Base-by-base conservation (phyloP, 805 yeast genomes). In the Saccharomycopsis fodiens region DNA sequence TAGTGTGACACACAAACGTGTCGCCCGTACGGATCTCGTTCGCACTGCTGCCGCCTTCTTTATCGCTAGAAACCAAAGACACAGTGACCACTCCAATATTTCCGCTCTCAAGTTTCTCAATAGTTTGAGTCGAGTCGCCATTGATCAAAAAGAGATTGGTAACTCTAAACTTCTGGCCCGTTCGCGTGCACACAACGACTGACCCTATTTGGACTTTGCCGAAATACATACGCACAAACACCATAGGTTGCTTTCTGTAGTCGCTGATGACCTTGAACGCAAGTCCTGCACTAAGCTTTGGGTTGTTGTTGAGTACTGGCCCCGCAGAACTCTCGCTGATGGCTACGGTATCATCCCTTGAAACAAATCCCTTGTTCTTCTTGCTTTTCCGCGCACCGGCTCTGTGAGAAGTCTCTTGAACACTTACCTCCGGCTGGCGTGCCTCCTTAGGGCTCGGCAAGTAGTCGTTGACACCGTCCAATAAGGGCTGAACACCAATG, bases 381-480 rank as follows among this genome's bases (percentile, higher is more conserved):
- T 46, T 54, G 22, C 56, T 48, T 31, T 55, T 58, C 29, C 52
- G 50, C 29, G 43, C 47, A 23, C 57, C 46, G 41, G 54, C 53
- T 47, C 56, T 55, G 27, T 39, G 55, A 56, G 32, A 49, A 48
- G 22, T 52, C 47, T 44, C 51, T 17, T 10, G 54, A 3, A 52
- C 54, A 13, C 66, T 53, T 2, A 82, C 69, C 39, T 76, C 78
- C 0, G 95, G 93, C 2, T 72, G 54, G 1, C 59, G 59, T 1
- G 72, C 68, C 51, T 88, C 88, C 2, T 73, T 52, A 1, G 97
- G 97, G 1, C 88, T 78, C 0, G 98, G 97, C 58, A 93, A 74
- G 66, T 80, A 93, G 63, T 91, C 97, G 54, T 91, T 91, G 50
- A 93, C 95, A 35, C 97, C 93, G 64, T 93, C 97, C 56, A 93